Percentiles rank a stretch among this genome's conserved stretches.
These are phyloP conservation scores for Paralagenidium karlingii DNA, from an alignment of 352 stramenopile genomes.

Conservation along the genomic window DNA sequence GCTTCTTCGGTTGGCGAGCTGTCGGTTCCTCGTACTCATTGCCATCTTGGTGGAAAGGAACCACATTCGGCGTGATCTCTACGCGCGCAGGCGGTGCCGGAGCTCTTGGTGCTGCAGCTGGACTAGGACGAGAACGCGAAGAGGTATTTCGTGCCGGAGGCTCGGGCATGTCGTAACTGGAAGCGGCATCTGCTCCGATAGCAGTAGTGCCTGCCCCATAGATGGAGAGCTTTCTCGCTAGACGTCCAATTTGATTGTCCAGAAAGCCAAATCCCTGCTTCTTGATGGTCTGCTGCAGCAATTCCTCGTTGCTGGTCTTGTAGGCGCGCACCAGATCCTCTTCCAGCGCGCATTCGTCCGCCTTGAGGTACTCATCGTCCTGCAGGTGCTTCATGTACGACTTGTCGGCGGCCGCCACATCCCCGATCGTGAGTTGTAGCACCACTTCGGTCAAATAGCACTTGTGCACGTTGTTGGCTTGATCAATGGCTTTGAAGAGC, in stretches of 20 bases:
- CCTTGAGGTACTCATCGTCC: conserved; percentile 55
- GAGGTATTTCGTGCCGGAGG: not conserved
- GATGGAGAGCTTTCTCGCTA: conserved; percentile 56
- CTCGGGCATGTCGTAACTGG: not conserved
- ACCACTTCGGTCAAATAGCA: conserved; percentile 58
- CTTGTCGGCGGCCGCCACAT: conserved; percentile 63
- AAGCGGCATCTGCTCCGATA: not conserved
- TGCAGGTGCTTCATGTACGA: conserved; percentile 67
- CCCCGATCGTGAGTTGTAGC: conserved; percentile 32
- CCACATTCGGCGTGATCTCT: conserved; percentile 1
- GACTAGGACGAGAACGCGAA: conserved; percentile 3
- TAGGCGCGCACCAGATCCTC: conserved; percentile 69
- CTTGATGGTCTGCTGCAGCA: conserved; percentile 54
- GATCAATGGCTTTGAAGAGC: conserved; percentile 54
- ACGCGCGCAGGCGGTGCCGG: not conserved
- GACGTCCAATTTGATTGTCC: conserved; percentile 60
- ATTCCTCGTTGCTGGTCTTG: conserved; percentile 65
- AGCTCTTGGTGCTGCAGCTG: conserved; percentile 6
- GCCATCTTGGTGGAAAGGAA: not conserved
- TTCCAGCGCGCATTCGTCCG: conserved; percentile 59
- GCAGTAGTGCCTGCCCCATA: conserved; percentile 14
- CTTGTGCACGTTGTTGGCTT: conserved; percentile 59
- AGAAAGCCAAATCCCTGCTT: conserved; percentile 67
- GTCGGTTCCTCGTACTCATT: not conserved
- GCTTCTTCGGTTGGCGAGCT: conserved; percentile 1